These are phyloP conservation scores for Anastatica hierochuntica DNA, from an alignment of 345 rosid species.

Conservation along the genomic window DNA sequence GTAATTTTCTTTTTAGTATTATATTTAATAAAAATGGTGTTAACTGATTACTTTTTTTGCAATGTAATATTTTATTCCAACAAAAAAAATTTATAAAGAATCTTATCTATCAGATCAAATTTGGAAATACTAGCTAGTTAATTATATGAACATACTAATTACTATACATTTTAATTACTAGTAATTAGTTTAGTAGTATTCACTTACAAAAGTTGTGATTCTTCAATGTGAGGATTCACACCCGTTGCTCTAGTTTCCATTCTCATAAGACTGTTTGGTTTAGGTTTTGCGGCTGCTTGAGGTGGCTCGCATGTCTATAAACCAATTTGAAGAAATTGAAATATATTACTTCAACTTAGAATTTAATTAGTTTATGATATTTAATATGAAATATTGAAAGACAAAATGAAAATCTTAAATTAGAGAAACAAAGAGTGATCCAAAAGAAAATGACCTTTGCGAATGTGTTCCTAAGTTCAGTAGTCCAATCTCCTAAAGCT, in stretches of 20 bases:
- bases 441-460: constrained; percentile 43
- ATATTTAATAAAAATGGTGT: no score
- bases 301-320: constrained; percentile 61
- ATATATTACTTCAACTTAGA: no score
- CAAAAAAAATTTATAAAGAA: no score
- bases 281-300: constrained; percentile 24
- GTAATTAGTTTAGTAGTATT: no score
- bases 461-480: constrained; percentile 56
- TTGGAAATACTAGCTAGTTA: no score
- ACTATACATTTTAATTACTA: no score
- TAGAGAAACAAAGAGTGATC: neutral
- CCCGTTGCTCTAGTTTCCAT: constrained; percentile 51
- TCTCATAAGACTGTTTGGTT: constrained; percentile 45
- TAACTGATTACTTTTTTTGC: no score
- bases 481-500: constrained; percentile 89
- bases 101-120: no score
- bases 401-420: neutral
- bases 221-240: constrained; percentile 28
- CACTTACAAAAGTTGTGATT: constrained; percentile 45
- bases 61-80: no score
- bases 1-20: no score
- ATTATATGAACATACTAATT: no score
- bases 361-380: neutral
- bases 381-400: no score
- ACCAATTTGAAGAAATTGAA: neutral